Evolutionary conservation across 768 basidiomycete species (phyloP), one percentile per base, ranked within the genome.

Genomic region (Leccinum uliginosum): DNA sequence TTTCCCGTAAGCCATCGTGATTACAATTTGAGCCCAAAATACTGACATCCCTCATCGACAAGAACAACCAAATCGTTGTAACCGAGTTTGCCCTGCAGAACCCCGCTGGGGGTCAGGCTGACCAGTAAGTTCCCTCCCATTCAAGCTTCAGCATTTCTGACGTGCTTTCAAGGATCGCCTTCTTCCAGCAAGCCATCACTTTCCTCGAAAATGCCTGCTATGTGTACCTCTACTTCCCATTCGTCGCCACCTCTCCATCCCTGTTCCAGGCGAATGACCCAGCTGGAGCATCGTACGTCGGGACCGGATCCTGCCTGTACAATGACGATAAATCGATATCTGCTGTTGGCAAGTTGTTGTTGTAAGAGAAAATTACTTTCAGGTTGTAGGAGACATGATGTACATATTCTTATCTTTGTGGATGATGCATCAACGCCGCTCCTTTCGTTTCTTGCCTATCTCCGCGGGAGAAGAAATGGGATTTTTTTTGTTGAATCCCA

Each of bases 181-280:
- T 71, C 59, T 74, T 74, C 63, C 12, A 65, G 49, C 55, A 72
- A 24, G 73, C 73, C 4, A 71, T 74, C 27, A 0, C 65, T 10
- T 75, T 75, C 67, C 70, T 74, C n/a, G 73, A 74, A 24, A 19
- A 40, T 2, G 59, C 68, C 6, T 35, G 65, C n/a, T 74, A 67
- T 9, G 68, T 74, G 8, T 27, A 63, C 14, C 65, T 75, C 46
- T 74, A 74, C 57, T 74, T 75, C 64, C 73, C 73, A 38, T 74
- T 74, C 59, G 29, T 75, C 23, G 73, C 74, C 2, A 70, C 66
- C 5, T 58, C 72, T n/a, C 65, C 74, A 1, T 35, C 59, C 14
- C 45, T 74, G n/a, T 59, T 71, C 19, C 2, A 53, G 9, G 34
- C 29, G 11, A 51, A 75, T 43, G 63, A 70, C 23, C 15, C 61